These are phyloP conservation scores for Rhizophagus sp. DNA, from an alignment of 192 early-diverging fungal species.

Conservation along the genomic window DNA sequence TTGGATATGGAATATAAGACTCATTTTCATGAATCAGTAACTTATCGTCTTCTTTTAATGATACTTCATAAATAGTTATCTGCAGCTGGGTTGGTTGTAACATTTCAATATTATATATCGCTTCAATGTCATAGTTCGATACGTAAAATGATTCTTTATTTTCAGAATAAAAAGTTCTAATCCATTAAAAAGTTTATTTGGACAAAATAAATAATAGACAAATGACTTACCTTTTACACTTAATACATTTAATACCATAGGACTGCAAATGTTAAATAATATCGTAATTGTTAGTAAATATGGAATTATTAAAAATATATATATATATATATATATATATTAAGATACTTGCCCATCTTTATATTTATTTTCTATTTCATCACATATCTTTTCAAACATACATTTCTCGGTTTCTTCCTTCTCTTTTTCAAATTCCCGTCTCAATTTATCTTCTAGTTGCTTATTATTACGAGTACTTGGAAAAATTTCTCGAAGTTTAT, in stretches of 20 bases:
- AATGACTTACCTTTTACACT: background rate
- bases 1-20: background rate
- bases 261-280: background rate
- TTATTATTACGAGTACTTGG: background rate
- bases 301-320: too few species aligned
- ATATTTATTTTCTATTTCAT: background rate
- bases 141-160: too few species aligned
- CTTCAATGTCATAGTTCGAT: too few species aligned
- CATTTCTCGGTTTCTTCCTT: background rate
- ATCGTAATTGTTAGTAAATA: background rate
- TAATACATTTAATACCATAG: background rate
- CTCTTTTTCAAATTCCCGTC: background rate
- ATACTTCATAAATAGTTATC: conserved; percentile 9
- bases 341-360: background rate
- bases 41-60: background rate
- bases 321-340: too few species aligned
- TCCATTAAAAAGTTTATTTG: too few species aligned
- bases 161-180: too few species aligned
- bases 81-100: background rate
- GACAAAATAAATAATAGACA: too few species aligned
- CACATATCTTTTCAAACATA: background rate
- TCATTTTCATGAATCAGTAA: background rate
- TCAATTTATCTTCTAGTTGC: background rate
- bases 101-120: background rate
- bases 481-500: background rate